Conservation (phyloP, 805 yeast species). For the Saccharomycodes ludwigii region DNA sequence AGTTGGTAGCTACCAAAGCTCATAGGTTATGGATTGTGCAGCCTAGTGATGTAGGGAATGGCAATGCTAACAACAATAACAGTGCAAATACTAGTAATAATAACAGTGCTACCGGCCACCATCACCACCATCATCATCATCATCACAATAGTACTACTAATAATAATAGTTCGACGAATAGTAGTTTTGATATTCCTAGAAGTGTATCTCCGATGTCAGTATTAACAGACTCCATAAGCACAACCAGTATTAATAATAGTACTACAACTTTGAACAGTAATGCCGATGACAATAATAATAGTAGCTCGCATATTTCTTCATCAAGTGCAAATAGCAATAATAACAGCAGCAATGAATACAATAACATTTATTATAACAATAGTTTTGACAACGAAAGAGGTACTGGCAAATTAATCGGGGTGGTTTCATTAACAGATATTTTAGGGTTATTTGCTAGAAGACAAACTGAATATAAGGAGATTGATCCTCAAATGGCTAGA, state of each 20-base stretch:
- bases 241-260: conserved; percentile 1
- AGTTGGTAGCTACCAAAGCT: conserved; percentile 86
- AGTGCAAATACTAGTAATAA: conserved; percentile 13
- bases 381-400: conserved; percentile 35
- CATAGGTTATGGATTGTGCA: conserved; percentile 84
- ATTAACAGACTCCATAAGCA: not conserved
- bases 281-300: not conserved
- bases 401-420: conserved; percentile 81
- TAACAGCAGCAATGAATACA: no score
- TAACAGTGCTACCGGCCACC: conserved; percentile 4
- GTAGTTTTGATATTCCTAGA: no score
- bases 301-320: no score
- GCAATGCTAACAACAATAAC: conserved; percentile 14
- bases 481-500: conserved; percentile 82
- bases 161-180: no score
- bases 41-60: conserved; percentile 27
- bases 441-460: conserved; percentile 63
- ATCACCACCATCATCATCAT: conserved; percentile 2
- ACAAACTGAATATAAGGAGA: conserved; percentile 47
- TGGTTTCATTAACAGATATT: conserved; percentile 83
- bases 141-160: conserved; percentile 4
- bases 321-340: no score
- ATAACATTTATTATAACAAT: no score
- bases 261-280: conserved; percentile 2
- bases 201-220: no score